Evolutionary conservation across 2,329 filamentous ascomycete genomes (phyloP).

Genomic region (Diaporthe citriasiana): DNA sequence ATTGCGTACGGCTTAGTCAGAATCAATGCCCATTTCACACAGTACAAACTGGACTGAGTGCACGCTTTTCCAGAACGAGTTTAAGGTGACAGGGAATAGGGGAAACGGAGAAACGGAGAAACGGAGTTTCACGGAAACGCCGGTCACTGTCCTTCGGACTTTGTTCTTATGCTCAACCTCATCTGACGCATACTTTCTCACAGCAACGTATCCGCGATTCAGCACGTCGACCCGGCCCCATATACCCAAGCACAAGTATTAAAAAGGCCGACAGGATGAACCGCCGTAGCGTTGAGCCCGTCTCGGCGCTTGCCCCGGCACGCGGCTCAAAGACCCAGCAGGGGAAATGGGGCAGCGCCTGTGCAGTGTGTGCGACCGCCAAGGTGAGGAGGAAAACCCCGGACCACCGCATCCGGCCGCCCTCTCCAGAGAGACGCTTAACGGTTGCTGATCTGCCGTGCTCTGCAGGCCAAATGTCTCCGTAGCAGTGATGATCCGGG

Average conservation of each 20-base stretch:
- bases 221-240: neutral
- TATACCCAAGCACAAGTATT: neutral
- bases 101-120: neutral
- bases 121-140: conserved; percentile 19
- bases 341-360: conserved; percentile 42
- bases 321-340: conserved; percentile 25
- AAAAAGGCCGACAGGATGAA: conserved; percentile 29
- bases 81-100: neutral
- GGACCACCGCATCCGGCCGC: neutral
- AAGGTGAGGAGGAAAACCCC: conserved; percentile 35
- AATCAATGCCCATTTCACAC: neutral
- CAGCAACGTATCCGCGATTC: neutral
- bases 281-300: conserved; percentile 12
- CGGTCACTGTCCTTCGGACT: conserved; percentile 1
- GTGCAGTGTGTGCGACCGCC: conserved; percentile 38
- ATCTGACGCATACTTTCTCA: neutral
- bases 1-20: conserved; percentile 22
- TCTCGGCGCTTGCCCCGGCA: conserved; percentile 31
- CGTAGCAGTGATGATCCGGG: conserved; percentile 12
- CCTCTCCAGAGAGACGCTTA: neutral
- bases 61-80: conserved; percentile 17
- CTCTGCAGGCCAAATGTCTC: conserved; percentile 39
- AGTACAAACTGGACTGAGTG: neutral
- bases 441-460: conserved; percentile 1
- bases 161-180: neutral